Evolutionary conservation across 768 basidiomycete species (phyloP), one percentile per base, ranked within the genome.

Genomic region (Exsudoporus frostii): DNA sequence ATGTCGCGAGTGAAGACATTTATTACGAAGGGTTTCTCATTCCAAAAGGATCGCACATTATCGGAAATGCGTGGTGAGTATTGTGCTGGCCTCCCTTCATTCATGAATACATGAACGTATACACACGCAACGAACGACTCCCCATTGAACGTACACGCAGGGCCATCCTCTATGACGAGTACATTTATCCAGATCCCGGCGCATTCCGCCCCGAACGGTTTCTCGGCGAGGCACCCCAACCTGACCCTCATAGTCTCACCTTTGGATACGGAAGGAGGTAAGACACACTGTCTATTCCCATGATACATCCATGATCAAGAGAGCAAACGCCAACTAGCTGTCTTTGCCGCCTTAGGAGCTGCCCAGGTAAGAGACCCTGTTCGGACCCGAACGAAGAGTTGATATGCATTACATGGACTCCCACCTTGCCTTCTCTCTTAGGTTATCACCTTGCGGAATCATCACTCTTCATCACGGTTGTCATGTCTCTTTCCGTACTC

Each of bases 81-180:
- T 45, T 2, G 0, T 37, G 8, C 3, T 14, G 27, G 27, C 27
- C 27, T 27, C 27, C 7, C 27, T 27, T 6, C 7, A 27, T 27
- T 27, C 27, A 6, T 33, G 30, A 20, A 38, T 36, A 22, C 60
- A 14, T 32, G 27, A 19, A 41, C 37, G 13, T 53, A 65, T 8
- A 17, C 17, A 17, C 20, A 27, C 27, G 4, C 6, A 46, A n/a
- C 17, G 22, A 20, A 33, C 5, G 17, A 9, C 24, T 13, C 14
- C 9, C 2, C 24, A 25, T 33, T 45, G n/a, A 33, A 44, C 9
- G 14, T 15, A 7, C 15, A 1, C n/a, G 37, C 48, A 83, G 84
- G 82, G 69, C 65, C n/a, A 78, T 85, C 65, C 66, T 80, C 1
- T 78, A 79, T 42, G 77, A 86, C 61, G 74, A 74, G 2, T 64